Evolutionary conservation across 306 rosid genomes (phyloP), one percentile per base, ranked within the genome.

Genomic region (Macrotyloma uniflorum): DNA sequence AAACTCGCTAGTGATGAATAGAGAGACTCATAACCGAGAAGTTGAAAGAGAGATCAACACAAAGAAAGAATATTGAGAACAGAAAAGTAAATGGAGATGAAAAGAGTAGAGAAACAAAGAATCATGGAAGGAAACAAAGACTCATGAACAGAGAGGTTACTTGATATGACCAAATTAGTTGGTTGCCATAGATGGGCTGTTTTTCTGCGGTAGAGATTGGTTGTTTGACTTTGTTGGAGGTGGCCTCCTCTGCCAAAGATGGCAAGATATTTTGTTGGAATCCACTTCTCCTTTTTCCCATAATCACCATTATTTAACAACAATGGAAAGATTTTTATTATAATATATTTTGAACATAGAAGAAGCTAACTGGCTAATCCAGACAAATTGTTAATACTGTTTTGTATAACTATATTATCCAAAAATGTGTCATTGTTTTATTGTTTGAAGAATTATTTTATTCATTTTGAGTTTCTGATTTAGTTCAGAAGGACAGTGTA

Each of bases 371-470:
- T 14, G 11, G 53, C 6, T 23, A 42, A 42, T 77, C 49, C 61
- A 54, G 23, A 66, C 45, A 36, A 30, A 26, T 3, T 4, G 9
- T 43, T 38, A 55, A 35, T 63, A 61, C 12, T 80, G 63, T 26
- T 64, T 45, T 67, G 53, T 61, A 38, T 23, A 59, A 72, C 49
- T 57, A 73, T 57, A 30, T 49, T 75, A 38, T 46, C 57, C 38
- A 43, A 62, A n/a, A 49, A 35, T 59, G 63, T 22, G 42, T 58
- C 30, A 72, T 57, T 72, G 50, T 66, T 72, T 72, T 28, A 6
- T 73, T 83, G 66, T 40, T 55, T 26, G 75, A 40, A 15, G 75
- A 62, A 19, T 51, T 71, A 43, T 32, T 68, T 63, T 45, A 70
- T 80, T 35, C 32, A 8, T 46, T n/a, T 70, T 16, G 18, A 55